phyloP scores from a whole-genome alignment of 306 rosid genomes.

The Cyamopsis tetragonoloba region DNA sequence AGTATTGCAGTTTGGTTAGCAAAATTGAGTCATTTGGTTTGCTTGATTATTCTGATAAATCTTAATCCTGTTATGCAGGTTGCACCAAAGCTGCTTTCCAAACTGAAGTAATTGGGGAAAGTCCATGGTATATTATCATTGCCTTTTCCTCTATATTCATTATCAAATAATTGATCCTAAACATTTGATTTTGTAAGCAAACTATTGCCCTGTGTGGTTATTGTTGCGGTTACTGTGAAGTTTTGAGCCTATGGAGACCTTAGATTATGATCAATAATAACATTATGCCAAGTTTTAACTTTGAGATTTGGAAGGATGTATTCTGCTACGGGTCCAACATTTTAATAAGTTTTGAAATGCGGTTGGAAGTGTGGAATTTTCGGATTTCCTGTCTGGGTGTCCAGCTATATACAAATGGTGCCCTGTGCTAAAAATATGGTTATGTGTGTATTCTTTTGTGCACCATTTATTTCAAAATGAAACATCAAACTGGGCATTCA shows the following conservation, averaged over 20 bases:
- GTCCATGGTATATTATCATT: slow-evolving; percentile 19
- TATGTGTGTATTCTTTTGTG: too few species aligned
- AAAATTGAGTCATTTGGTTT: neutral
- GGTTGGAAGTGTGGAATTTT: neutral
- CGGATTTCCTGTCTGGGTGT: neutral
- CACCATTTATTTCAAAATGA: too few species aligned
- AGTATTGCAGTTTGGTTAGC: slow-evolving; percentile 28
- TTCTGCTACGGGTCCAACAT: neutral
- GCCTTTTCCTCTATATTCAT: slow-evolving; percentile 24
- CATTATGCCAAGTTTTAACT: slow-evolving; percentile 18
- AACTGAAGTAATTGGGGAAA: slow-evolving; percentile 53
- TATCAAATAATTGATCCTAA: slow-evolving; percentile 17
- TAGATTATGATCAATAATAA: slow-evolving; percentile 44
- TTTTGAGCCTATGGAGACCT: slow-evolving; percentile 32
- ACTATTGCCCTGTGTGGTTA: slow-evolving; percentile 24
- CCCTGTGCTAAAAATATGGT: neutral
- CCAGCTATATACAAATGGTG: neutral
- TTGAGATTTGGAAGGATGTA: slow-evolving; percentile 9
- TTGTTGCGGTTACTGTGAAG: slow-evolving; percentile 20
- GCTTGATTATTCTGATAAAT: slow-evolving; percentile 1
- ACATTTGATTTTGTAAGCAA: slow-evolving; percentile 32
- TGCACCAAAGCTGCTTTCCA: slow-evolving; percentile 62
- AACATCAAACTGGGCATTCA: too few species aligned
- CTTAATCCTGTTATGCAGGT: slow-evolving; percentile 54
- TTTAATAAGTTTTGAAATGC: neutral